Conservation (phyloP, 805 yeast genomes). For the Candida stauntonica region DNA sequence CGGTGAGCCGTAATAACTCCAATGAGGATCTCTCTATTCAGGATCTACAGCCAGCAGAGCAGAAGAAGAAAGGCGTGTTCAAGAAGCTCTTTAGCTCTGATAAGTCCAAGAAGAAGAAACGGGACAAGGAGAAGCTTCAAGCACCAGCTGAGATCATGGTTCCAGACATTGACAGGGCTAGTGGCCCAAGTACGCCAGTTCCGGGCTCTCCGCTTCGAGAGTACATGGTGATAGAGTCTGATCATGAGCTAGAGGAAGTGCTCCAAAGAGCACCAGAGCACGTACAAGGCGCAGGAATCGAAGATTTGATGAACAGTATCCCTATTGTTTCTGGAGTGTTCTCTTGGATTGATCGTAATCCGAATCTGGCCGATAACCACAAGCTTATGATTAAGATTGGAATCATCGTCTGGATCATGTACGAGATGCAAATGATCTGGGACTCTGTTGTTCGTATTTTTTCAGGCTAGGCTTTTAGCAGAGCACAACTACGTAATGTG, state of each 20-base stretch:
- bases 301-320: constrained; percentile 12
- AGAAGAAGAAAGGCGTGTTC: constrained; percentile 3
- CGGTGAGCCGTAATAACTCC: background rate
- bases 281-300: background rate
- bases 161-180: background rate
- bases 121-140: background rate
- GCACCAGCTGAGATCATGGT: background rate
- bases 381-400: constrained; percentile 18
- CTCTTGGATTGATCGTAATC: constrained; percentile 12
- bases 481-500: background rate
- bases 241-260: background rate
- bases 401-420: constrained; percentile 30
- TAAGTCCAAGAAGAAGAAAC: constrained; percentile 7
- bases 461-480: background rate
- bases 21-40: too few species aligned
- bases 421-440: constrained; percentile 27
- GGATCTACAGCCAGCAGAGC: background rate
- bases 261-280: background rate
- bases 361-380: constrained; percentile 6
- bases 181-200: background rate
- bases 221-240: background rate
- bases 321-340: constrained; percentile 18
- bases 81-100: constrained; percentile 8
- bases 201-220: background rate
- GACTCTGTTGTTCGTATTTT: constrained; percentile 9